Conservation (phyloP, 306 rosid genomes). For the Dryas alaskensis region DNA sequence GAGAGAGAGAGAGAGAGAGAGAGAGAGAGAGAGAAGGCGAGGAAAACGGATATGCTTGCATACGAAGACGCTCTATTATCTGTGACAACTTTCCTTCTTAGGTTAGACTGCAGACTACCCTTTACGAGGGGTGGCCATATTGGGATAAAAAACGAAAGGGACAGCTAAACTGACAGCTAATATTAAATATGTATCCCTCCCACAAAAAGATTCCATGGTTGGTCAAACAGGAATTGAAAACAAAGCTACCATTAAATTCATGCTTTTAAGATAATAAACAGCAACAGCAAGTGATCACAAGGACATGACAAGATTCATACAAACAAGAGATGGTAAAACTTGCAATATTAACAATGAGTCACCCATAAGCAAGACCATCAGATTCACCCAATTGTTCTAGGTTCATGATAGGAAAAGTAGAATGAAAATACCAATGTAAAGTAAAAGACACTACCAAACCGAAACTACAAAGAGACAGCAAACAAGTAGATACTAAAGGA, state of each 20-base stretch:
- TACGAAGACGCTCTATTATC: too few species aligned
- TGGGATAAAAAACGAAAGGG: neutral
- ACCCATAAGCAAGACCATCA: constrained; percentile 43
- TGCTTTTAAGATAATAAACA: too few species aligned
- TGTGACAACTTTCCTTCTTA: too few species aligned
- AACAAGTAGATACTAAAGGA: constrained; percentile 49
- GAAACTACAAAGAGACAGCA: constrained; percentile 21
- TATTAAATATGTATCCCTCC: too few species aligned
- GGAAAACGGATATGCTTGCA: too few species aligned
- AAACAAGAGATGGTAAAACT: neutral
- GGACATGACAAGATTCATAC: neutral
- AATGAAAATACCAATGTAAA: constrained; percentile 32
- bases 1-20: too few species aligned
- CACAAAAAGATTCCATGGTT: too few species aligned
- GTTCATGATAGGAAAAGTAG: constrained; percentile 38
- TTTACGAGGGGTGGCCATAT: neutral
- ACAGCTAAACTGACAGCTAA: too few species aligned
- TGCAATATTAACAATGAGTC: constrained; percentile 38
- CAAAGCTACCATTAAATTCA: neutral
- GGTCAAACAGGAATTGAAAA: neutral
- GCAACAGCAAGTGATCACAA: too few species aligned
- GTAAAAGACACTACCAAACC: constrained; percentile 31
- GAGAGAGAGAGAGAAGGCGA: too few species aligned
- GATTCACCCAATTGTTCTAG: constrained; percentile 49
- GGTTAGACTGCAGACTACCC: neutral